Evolutionary conservation across 805 yeast genomes (phyloP).

Genomic region (Metschnikowia santaceciliae): DNA sequence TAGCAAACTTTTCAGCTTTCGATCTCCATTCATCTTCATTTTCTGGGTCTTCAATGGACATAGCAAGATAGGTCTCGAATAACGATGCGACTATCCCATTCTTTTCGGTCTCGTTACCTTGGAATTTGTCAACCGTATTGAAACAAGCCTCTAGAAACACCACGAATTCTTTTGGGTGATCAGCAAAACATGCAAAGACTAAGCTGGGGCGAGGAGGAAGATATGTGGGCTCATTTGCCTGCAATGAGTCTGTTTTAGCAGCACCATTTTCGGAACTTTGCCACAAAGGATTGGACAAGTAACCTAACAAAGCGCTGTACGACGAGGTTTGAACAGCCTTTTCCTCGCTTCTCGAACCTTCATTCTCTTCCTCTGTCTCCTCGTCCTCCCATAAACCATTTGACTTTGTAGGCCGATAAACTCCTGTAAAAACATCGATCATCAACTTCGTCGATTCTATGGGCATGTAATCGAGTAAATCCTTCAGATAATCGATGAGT

Average conservation of each 20-base stretch:
- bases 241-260: background rate
- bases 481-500: conserved; percentile 61
- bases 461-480: conserved; percentile 63
- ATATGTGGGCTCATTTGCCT: conserved; percentile 53
- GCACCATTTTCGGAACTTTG: conserved; percentile 1
- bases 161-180: conserved; percentile 83
- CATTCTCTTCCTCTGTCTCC: background rate
- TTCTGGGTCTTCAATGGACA: conserved; percentile 40
- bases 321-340: conserved; percentile 13
- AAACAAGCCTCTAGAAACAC: conserved; percentile 89
- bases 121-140: conserved; percentile 70
- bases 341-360: conserved; percentile 11
- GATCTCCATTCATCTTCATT: conserved; percentile 51
- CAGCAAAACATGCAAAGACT: conserved; percentile 82
- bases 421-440: conserved; percentile 87
- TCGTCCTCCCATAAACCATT: conserved; percentile 8
- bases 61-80: conserved; percentile 72
- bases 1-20: conserved; percentile 57
- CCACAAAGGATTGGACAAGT: conserved; percentile 10
- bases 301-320: conserved; percentile 16
- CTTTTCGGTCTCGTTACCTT: conserved; percentile 65
- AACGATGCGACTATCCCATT: conserved; percentile 72
- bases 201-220: conserved; percentile 88
- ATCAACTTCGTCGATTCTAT: conserved; percentile 77
- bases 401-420: conserved; percentile 47